Evolutionary conservation across 257 asterid species (phyloP).

Genomic region (Euphrasia confusa): DNA sequence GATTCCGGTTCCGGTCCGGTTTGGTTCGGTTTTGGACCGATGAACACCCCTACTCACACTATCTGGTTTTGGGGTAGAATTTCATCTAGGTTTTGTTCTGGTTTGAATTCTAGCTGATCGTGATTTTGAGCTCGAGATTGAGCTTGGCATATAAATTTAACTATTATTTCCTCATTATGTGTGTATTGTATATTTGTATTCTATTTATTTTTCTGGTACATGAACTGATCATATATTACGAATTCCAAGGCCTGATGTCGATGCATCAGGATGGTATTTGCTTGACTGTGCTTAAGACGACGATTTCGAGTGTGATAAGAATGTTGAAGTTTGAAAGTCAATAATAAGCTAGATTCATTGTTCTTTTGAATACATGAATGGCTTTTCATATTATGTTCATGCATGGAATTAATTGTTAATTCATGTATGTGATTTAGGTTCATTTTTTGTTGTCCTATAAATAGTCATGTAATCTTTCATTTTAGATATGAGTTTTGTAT

Average conservation of each 20-base stretch:
- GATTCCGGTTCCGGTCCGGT: no score
- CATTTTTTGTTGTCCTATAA: no score
- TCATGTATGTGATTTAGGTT: no score
- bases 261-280: background rate
- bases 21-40: no score
- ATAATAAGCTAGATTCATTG: no score
- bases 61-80: background rate
- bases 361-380: no score
- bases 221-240: conserved; percentile 11
- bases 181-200: background rate
- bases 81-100: conserved; percentile 1
- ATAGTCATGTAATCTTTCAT: no score
- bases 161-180: background rate
- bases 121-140: conserved; percentile 16
- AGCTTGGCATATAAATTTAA: conserved; percentile 3
- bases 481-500: no score
- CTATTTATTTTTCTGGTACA: background rate
- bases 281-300: background rate
- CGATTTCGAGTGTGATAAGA: background rate
- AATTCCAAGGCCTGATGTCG: background rate
- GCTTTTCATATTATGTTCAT: no score
- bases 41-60: conserved; percentile 42
- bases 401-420: no score
- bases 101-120: conserved; percentile 5
- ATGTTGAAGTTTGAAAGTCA: no score